Evolutionary conservation across 345 rosid genomes (phyloP), one percentile per base, ranked within the genome.

Genomic region (Erucastrum elatum): DNA sequence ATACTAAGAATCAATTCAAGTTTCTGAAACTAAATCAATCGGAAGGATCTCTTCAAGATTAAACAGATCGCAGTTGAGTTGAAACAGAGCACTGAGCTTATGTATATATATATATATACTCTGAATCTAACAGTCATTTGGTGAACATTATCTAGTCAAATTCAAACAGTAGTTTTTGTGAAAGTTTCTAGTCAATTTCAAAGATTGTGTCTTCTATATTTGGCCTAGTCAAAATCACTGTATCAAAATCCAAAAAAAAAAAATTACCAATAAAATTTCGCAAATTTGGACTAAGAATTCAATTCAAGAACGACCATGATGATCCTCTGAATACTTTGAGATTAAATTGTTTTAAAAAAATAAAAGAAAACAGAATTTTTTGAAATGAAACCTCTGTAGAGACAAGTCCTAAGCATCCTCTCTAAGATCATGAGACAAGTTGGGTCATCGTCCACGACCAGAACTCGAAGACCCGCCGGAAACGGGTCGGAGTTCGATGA

Each of bases 401-500:
- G 87, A 67, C 99, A 95, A 39, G 82, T 86, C 81, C 68, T 76
- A 9, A 95, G 93, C 99, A 93, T 95, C 88, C 84, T 90, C 86
- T 91, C 97, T 77, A 95, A 84, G 85, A 95, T 89, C 92, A 78
- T 83, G 37, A 95, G 97, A 80, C 99, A 95, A 9, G 98, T 90
- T 16, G 90, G 94, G 86, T 95, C 98, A 77, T 95, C 99, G 72
- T 91, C 98, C 73, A 95, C 99, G 49, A 93, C 94, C 34, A 95
- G 85, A 5, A 95, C 99, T 29, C 99, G 85, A 4, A 95, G 78
- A 69, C 96, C 96, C 5, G 77, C 89, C 46, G 98, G 99, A 79
- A 92, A 91, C 81, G 87, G 87, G 83, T 91, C 94, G 64, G 90
- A 41, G 44, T 37, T 67, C 1, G 76, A 56, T 35, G 76, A 56